A percentile compares a stretch with the other conserved stretches of the same genome.
Evolutionary conservation across 1,139 yeast species (phyloP).

Genomic region (Eremothecium gossypii): DNA sequence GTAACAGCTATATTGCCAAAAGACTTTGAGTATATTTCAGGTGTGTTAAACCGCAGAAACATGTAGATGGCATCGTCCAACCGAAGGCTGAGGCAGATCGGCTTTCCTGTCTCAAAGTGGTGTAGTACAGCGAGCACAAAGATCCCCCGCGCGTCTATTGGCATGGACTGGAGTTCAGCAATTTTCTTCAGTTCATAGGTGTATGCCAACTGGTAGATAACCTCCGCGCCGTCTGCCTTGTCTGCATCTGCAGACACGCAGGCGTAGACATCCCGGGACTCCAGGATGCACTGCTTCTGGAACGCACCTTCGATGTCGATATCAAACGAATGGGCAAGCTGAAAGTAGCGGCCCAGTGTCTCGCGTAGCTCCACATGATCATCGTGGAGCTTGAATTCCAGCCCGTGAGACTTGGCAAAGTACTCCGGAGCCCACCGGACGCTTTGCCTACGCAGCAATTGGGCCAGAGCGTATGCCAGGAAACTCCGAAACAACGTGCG

Average conservation of each 20-base stretch:
- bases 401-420: constrained; percentile 6
- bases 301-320: constrained; percentile 42
- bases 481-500: constrained; percentile 37
- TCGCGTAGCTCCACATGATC: neutral
- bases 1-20: constrained; percentile 29
- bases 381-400: neutral
- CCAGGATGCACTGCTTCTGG: constrained; percentile 21
- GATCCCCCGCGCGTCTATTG: constrained; percentile 30
- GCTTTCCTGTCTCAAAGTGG: constrained; percentile 15
- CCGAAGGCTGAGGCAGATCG: constrained; percentile 10
- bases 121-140: constrained; percentile 27
- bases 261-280: constrained; percentile 21
- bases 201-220: constrained; percentile 33
- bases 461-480: constrained; percentile 38
- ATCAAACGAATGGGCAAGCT: constrained; percentile 54
- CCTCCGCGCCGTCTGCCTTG: constrained; percentile 22
- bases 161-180: constrained; percentile 22
- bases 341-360: constrained; percentile 22
- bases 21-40: constrained; percentile 28
- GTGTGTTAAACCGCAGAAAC: constrained; percentile 30
- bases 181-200: constrained; percentile 27
- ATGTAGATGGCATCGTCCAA: constrained; percentile 25
- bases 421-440: constrained; percentile 26
- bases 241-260: constrained; percentile 25
- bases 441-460: constrained; percentile 29